Percentiles rank a stretch among this genome's conserved stretches.
Evolutionary conservation across 768 basidiomycete species (phyloP).

Genomic region (Amanita phalloides): DNA sequence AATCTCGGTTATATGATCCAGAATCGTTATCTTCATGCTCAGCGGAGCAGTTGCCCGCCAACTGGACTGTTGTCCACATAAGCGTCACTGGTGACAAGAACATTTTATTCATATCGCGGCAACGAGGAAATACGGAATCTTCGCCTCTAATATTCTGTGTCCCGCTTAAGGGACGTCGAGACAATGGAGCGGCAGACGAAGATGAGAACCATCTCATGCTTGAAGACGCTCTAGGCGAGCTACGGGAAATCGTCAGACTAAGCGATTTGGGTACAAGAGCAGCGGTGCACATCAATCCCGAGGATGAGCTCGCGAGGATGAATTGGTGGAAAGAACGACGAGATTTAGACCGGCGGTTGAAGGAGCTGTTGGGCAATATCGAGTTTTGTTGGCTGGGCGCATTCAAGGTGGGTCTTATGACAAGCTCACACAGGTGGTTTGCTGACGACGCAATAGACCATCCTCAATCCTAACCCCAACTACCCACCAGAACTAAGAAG

Average conservation of each 20-base stretch:
- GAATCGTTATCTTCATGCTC: constrained; percentile 30
- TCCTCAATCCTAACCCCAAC: constrained; percentile 39
- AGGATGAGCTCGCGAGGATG: constrained; percentile 51
- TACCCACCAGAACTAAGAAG: constrained; percentile 34
- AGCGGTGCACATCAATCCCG: constrained; percentile 60
- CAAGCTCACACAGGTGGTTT: background rate
- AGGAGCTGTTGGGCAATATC: constrained; percentile 68
- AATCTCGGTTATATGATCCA: constrained; percentile 29
- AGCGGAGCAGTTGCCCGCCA: constrained; percentile 42
- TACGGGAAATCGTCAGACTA: constrained; percentile 67
- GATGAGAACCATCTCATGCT: constrained; percentile 67
- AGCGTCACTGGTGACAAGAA: constrained; percentile 75
- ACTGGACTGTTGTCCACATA: constrained; percentile 82
- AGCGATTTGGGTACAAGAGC: constrained; percentile 70
- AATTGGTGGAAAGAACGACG: constrained; percentile 84
- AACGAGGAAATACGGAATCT: constrained; percentile 34
- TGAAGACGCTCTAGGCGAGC: constrained; percentile 60
- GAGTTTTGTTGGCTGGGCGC: constrained; percentile 97
- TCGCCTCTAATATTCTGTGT: constrained; percentile 78
- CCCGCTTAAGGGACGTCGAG: constrained; percentile 77
- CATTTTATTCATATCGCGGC: constrained; percentile 76
- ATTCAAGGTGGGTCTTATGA: constrained; percentile 64
- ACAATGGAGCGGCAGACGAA: constrained; percentile 53
- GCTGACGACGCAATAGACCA: constrained; percentile 33
- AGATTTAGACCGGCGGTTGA: constrained; percentile 67